Base-by-base conservation (phyloP, 768 basidiomycete species). In the Crucibulum laeve region DNA sequence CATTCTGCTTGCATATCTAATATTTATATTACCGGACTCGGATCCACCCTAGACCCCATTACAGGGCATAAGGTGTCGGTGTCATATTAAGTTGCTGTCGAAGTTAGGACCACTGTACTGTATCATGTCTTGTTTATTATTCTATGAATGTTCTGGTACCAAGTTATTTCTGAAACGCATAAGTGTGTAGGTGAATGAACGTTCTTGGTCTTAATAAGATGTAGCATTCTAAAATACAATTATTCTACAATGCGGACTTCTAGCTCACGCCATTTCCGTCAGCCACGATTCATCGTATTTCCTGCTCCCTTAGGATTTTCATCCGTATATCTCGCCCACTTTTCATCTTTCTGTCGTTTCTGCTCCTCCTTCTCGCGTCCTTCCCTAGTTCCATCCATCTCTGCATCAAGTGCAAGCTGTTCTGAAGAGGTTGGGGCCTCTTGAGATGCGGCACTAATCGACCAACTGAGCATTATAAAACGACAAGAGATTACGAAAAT, bases 251-350 rank as follows among this genome's bases (percentile, higher is more conserved):
- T 57, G 51, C 46, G 45, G 42, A 30, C 44, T 46, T 38, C 38
- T 33, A n/a, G n/a, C n/a, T n/a, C n/a, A 15, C 41, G 23, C 22
- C 43, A 44, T 32, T 32, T 43, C 23, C 24, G 17, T 76, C 62
- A 92, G 47, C 93, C 93, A 49, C 90, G 78, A 61, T 97, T 96
- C 87, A 95, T 92, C 8, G 85, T 95, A 60, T 99, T 99, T 3
- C 96, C 96, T n/a, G 87, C 87, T 1, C 96, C 96, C 55, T 74
- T 84, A 10, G 85, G 83, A 62, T 99, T 84, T 19, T 69, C 73
- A 40, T 97, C 96, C 13, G 85, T 91, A 55, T 79, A 98, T 45
- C 69, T 72, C 23, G 93, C 92, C 93, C 94, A 97, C 25, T 83
- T 82, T 60, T 97, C 91, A 52, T 94, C 89, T 59, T 92, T 88